Evolutionary conservation across 106 monocot species (phyloP).

Genomic region (Dioscorea zingiberensis): DNA sequence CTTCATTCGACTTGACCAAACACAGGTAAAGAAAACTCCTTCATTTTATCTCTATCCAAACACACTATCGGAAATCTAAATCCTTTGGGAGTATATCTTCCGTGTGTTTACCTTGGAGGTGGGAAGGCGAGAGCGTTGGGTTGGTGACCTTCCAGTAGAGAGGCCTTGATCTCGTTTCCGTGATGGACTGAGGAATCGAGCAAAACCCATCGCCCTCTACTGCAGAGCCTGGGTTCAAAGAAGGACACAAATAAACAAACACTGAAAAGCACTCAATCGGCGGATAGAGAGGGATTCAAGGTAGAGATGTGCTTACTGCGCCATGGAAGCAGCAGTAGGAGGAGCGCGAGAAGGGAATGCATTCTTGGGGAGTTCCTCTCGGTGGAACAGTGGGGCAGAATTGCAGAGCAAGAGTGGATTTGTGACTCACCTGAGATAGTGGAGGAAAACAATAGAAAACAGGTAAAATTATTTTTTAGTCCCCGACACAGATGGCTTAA

Average conservation of each 20-base stretch:
- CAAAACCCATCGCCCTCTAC: conserved; percentile 44
- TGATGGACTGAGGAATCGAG: conserved; percentile 3
- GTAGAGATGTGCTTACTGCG: neutral
- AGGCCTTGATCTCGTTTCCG: conserved; percentile 17
- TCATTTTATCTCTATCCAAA: no score
- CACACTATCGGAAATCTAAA: no score
- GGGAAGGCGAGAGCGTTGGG: conserved; percentile 74
- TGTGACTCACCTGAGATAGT: no score
- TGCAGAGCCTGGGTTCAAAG: neutral
- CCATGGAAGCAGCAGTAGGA: neutral
- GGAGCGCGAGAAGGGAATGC: neutral
- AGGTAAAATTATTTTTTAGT: no score
- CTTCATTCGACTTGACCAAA: no score
- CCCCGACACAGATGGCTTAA: no score
- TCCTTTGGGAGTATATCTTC: no score
- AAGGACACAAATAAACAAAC: neutral
- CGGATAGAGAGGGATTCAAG: neutral
- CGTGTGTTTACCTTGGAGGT: conserved; percentile 51
- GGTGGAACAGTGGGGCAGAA: neutral
- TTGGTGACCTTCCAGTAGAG: conserved; percentile 84
- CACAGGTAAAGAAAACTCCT: no score
- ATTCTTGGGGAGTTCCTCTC: neutral
- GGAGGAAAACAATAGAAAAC: no score
- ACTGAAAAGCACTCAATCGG: no score
- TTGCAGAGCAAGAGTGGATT: no score